phyloP scores from a whole-genome alignment of 2,329 filamentous ascomycete species.

The Lachnum nothofagi region DNA sequence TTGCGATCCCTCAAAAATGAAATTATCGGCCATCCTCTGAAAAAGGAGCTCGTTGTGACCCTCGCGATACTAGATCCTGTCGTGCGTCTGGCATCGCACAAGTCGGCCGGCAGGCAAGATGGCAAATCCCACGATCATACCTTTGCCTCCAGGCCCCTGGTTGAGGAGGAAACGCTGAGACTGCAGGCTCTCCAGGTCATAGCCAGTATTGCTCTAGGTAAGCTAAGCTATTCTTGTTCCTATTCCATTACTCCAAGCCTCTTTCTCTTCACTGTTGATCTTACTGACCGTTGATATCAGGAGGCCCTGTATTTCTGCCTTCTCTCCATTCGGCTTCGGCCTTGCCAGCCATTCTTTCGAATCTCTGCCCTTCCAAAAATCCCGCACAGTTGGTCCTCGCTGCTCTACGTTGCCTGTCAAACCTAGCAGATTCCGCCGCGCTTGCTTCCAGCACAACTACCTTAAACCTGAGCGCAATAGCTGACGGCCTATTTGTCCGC shows the following conservation, averaged over 20 bases:
- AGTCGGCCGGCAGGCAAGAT: conserved; percentile 39
- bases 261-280: too few relatives aligned
- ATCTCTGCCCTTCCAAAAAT: conserved; percentile 61
- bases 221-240: too few relatives aligned
- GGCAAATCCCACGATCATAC: conserved; percentile 45
- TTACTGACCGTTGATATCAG: conserved; percentile 40
- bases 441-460: conserved; percentile 49
- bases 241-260: too few relatives aligned
- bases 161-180: conserved; percentile 61
- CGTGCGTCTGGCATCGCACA: conserved; percentile 45
- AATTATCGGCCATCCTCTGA: conserved; percentile 78
- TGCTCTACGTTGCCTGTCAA: conserved; percentile 68
- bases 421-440: conserved; percentile 61
- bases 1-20: conserved; percentile 80
- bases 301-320: conserved; percentile 71
- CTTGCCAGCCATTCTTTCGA: conserved; percentile 64
- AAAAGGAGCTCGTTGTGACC: conserved; percentile 74
- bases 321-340: conserved; percentile 65
- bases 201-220: conserved; percentile 79
- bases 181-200: conserved; percentile 81
- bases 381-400: conserved; percentile 64
- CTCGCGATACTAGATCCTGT: conserved; percentile 63
- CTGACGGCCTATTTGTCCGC: conserved; percentile 60
- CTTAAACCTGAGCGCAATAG: conserved; percentile 47
- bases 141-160: conserved; percentile 36